phyloP scores from a whole-genome alignment of 2,329 filamentous ascomycete species.

The Monilinia fructigena region DNA sequence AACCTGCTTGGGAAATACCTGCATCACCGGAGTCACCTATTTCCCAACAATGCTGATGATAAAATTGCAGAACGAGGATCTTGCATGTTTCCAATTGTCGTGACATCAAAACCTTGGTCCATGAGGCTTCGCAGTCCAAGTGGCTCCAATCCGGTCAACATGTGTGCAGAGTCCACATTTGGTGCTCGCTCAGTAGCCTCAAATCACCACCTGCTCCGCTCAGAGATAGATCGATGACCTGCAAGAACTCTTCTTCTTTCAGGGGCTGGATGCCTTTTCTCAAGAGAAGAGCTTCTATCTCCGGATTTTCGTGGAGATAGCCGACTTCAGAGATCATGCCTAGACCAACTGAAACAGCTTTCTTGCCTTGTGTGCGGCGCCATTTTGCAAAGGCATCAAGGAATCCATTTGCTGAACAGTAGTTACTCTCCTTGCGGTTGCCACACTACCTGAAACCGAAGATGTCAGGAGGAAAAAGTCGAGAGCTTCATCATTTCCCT shows the following conservation, averaged over 20 bases:
- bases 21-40: conserved; percentile 13
- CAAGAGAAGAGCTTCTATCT: conserved; percentile 41
- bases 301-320: conserved; percentile 41
- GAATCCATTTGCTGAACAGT: conserved; percentile 43
- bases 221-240: conserved; percentile 23
- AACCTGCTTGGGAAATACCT: neutral
- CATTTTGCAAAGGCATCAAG: conserved; percentile 40
- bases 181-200: conserved; percentile 26
- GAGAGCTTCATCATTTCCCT: conserved; percentile 24
- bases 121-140: conserved; percentile 14
- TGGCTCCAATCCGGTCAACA: conserved; percentile 25
- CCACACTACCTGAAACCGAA: conserved; percentile 38
- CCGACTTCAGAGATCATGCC: conserved; percentile 43
- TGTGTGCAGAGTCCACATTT: conserved; percentile 5
- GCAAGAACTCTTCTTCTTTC: conserved; percentile 29
- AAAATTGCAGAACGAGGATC: conserved; percentile 19
- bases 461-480: conserved; percentile 43
- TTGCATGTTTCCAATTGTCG: neutral
- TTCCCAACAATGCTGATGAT: conserved; percentile 1
- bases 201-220: conserved; percentile 38
- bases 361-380: conserved; percentile 32
- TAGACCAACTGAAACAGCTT: conserved; percentile 34
- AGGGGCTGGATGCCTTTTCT: conserved; percentile 43
- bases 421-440: conserved; percentile 41
- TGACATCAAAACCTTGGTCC: conserved; percentile 22